Evolutionary conservation across 192 early-diverging fungal genomes (phyloP).

Genomic region (Coemansia nantahalensis): DNA sequence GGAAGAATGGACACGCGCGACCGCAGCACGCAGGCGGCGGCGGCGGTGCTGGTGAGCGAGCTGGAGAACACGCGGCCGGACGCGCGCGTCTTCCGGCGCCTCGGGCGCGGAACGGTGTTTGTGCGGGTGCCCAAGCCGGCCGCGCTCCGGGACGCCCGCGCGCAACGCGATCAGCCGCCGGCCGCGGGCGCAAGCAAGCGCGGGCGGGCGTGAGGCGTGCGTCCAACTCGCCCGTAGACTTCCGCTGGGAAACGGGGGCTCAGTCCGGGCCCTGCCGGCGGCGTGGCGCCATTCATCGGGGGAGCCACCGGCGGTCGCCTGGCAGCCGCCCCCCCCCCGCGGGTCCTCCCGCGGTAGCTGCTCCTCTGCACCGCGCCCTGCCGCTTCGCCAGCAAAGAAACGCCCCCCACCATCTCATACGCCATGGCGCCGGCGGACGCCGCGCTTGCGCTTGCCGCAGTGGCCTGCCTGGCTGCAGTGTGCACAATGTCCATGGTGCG

Average conservation of each 20-base stretch:
- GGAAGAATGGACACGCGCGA: constrained; percentile 1
- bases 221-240: too few species aligned
- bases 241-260: too few species aligned
- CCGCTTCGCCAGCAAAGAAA: too few species aligned
- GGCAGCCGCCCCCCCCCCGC: too few species aligned
- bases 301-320: too few species aligned
- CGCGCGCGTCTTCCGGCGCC: constrained; percentile 26
- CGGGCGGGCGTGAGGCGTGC: background rate
- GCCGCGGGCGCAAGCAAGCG: background rate
- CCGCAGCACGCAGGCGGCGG: constrained; percentile 8
- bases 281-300: too few species aligned
- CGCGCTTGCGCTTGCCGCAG: background rate
- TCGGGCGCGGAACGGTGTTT: constrained; percentile 18
- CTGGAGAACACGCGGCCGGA: constrained; percentile 18
- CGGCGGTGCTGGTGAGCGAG: constrained; percentile 30
- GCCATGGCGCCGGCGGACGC: background rate
- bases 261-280: too few species aligned
- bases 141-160: constrained; percentile 9
- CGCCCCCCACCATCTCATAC: too few species aligned
- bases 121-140: constrained; percentile 8
- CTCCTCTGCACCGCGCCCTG: too few species aligned
- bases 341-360: too few species aligned
- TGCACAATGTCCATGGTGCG: background rate
- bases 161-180: constrained; percentile 7
- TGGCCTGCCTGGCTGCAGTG: background rate